Evolutionary conservation across 306 rosid species (phyloP).

Genomic region (Castanea crenata): DNA sequence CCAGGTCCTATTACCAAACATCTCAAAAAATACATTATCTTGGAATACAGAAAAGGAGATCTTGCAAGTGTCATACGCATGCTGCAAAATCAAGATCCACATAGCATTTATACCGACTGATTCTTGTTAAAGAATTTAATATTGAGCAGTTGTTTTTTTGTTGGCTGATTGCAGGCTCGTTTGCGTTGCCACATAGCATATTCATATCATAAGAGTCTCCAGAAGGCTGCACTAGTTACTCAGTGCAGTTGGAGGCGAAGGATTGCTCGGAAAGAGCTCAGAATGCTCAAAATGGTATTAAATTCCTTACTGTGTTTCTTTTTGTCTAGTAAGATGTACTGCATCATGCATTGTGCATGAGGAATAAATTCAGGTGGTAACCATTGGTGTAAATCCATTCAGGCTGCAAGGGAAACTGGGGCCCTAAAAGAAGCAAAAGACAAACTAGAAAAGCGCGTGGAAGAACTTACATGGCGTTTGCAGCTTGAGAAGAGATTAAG

Average conservation of each 20-base stretch:
- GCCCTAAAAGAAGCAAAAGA: conserved; percentile 99
- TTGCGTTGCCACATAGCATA: conserved; percentile 64
- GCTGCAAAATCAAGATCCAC: conserved; percentile 5
- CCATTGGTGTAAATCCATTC: conserved; percentile 29
- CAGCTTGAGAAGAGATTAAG: conserved; percentile 97
- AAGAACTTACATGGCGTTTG: conserved; percentile 99
- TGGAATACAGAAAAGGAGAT: conserved; percentile 10
- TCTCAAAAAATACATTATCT: conserved; percentile 23
- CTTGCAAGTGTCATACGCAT: conserved; percentile 8
- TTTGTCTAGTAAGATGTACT: conserved; percentile 27
- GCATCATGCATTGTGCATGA: conserved; percentile 8
- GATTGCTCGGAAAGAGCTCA: conserved; percentile 92
- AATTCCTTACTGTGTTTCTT: conserved; percentile 9
- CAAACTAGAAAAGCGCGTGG: conserved; percentile 99
- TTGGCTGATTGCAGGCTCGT: conserved; percentile 58
- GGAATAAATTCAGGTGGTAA: conserved; percentile 19
- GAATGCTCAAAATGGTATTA: conserved; percentile 89
- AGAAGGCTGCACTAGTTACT: conserved; percentile 72
- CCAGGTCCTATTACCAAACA: conserved; percentile 55
- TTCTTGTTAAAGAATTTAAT: conserved; percentile 7
- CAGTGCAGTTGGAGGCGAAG: conserved; percentile 98
- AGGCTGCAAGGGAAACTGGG: conserved; percentile 99
- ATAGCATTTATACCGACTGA: neutral
- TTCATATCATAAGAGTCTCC: conserved; percentile 81
- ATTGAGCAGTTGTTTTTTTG: conserved; percentile 1